phyloP scores from a whole-genome alignment of 2,329 filamentous ascomycete species.

The Claviceps sp. region DNA sequence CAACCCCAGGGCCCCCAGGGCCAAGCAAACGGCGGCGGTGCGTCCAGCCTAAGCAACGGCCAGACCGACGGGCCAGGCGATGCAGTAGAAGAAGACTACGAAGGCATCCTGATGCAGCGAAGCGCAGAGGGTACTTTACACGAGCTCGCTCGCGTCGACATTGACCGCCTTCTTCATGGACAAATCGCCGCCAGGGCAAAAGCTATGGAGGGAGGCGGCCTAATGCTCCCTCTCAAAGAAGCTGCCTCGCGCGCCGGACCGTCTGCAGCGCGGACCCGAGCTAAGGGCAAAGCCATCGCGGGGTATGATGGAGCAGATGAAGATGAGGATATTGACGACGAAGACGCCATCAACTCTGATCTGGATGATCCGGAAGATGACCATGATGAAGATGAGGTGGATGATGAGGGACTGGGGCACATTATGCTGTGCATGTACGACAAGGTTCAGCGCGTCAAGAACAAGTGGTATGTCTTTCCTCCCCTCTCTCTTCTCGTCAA shows the following conservation, averaged over 20 bases:
- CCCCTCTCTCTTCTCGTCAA: not conserved
- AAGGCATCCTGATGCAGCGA: constrained; percentile 45
- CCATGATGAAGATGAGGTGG: constrained; percentile 69
- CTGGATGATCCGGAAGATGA: constrained; percentile 90
- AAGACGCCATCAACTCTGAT: constrained; percentile 97
- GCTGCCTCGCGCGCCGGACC: constrained; percentile 24
- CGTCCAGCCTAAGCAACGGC: constrained; percentile 22
- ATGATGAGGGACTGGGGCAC: constrained; percentile 69
- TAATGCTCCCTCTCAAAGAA: constrained; percentile 59
- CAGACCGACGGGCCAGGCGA: constrained; percentile 63
- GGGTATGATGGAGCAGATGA: constrained; percentile 52
- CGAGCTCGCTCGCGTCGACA: constrained; percentile 46
- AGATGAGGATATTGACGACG: constrained; percentile 54
- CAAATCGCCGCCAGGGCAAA: constrained; percentile 53
- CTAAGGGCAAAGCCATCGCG: constrained; percentile 20
- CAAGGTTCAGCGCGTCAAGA: constrained; percentile 98
- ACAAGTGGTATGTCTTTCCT: constrained; percentile 59
- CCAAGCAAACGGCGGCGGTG: constrained; percentile 7
- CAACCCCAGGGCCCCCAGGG: constrained; percentile 12
- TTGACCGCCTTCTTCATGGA: constrained; percentile 56
- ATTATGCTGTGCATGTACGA: constrained; percentile 99
- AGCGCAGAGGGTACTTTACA: constrained; percentile 38
- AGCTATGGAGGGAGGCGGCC: constrained; percentile 58
- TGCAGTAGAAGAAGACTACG: constrained; percentile 40
- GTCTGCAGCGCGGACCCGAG: constrained; percentile 6